Conservation (phyloP, 192 early-diverging fungal genomes). For the Powellomyces hirtus region DNA sequence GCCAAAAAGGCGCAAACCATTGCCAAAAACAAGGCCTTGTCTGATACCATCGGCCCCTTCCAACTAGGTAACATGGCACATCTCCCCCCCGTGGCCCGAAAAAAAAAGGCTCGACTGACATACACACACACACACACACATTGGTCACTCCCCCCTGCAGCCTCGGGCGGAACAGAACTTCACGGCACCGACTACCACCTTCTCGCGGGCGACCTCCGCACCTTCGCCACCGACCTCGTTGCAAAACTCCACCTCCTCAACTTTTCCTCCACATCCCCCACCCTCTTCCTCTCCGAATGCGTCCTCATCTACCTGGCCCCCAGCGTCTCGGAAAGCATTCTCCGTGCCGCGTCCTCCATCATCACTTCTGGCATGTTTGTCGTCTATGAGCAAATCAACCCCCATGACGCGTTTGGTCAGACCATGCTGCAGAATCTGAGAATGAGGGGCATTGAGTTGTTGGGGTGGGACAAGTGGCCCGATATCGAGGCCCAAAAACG, state of each 20-base stretch:
- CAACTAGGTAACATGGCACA: conserved; percentile 24
- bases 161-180: conserved; percentile 68
- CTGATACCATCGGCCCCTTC: conserved; percentile 30
- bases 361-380: conserved; percentile 52
- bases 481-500: conserved; percentile 66
- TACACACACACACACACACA: not conserved
- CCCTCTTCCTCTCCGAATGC: conserved; percentile 91
- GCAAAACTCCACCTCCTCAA: conserved; percentile 56
- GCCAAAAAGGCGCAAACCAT: conserved; percentile 73
- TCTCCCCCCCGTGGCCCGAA: not conserved
- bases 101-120: too few relatives aligned
- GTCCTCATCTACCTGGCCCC: conserved; percentile 87
- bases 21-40: conserved; percentile 43
- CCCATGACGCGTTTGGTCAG: conserved; percentile 84
- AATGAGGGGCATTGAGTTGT: conserved; percentile 71
- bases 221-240: conserved; percentile 58
- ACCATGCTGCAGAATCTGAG: conserved; percentile 89
- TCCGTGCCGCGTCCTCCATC: conserved; percentile 33
- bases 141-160: too few relatives aligned
- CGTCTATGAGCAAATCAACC: conserved; percentile 90
- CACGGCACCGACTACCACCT: conserved; percentile 66
- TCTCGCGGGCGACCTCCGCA: conserved; percentile 77
- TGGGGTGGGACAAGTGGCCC: conserved; percentile 72
- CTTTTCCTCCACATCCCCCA: conserved; percentile 68
- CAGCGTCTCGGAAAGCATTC: conserved; percentile 57